Evolutionary conservation across 73 alveolate genomes (phyloP), one percentile per base, ranked within the genome.

Genomic region (Loxodes magnus): DNA sequence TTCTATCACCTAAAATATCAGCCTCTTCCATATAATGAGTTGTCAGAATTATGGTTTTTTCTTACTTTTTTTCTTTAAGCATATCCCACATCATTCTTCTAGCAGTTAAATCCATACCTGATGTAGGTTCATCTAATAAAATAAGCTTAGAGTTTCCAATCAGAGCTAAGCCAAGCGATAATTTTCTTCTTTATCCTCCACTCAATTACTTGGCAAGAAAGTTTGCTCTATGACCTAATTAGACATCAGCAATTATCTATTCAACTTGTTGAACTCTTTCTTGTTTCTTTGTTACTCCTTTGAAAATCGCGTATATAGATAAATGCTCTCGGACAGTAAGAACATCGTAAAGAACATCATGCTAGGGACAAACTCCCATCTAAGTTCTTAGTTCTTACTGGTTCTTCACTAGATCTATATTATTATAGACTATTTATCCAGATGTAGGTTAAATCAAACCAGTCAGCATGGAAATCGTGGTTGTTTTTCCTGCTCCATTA

Each of bases 401-500:
- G 21, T 85, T 58, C 0, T 60, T 58, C 37, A 77, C 63, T 23
- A 86, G 56, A 65, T 74, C 82, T 9, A 39, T 57, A 4, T 89
- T 89, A 48, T 38, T 63, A 0, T 63, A 74, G 14, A 59, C 54
- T 7, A 84, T 87, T n/a, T 26, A 25, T 4, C 96, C 96, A 36
- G 49, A 21, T 5, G 84, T 58, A 9, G 87, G 43, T 38, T 61
- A 64, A 29, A 74, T 39, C 34, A 85, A 48, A 0, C 96, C 96
- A 14, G 93, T 74, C 4, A 85, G 56, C 91, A 85, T 77, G 2
- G 89, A 71, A 19, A 90, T 82, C 4, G 96, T 82, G 2, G 98
- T 67, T 0, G 98, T 84, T 52, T 92, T 92, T 22, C 99, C 99
- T 27, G 99, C 97, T 4, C 99, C 99, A 61, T 92, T 92, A 38